Percentiles rank a stretch among this genome's conserved stretches.
Conservation (phyloP, 2,329 filamentous ascomycete species). For the Albophoma yamanashiensis region DNA sequence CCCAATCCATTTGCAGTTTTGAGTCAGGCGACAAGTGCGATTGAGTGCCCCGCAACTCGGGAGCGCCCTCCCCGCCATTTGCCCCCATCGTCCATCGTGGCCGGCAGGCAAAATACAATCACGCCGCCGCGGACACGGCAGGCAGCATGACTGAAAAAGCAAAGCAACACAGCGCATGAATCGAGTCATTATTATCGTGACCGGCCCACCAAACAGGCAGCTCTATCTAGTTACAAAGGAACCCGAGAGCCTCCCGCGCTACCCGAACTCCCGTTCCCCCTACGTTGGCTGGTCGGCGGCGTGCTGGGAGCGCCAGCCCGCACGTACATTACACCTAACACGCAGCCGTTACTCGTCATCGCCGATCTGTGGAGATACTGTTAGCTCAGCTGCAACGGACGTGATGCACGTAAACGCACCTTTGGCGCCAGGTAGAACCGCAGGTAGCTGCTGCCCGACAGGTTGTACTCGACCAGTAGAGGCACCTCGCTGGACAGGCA, state of each 20-base stretch:
- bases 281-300: not conserved
- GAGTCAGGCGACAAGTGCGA: not conserved
- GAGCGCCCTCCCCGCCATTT: not conserved
- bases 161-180: not conserved
- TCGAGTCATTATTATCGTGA: slow-evolving; percentile 5
- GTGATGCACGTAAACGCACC: slow-evolving; percentile 40
- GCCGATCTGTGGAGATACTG: slow-evolving; percentile 18
- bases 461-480: slow-evolving; percentile 82
- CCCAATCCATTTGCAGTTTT: not conserved
- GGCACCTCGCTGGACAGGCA: slow-evolving; percentile 95
- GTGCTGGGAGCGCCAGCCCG: slow-evolving; percentile 1
- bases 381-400: not conserved
- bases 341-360: slow-evolving; percentile 24
- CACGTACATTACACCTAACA: slow-evolving; percentile 2
- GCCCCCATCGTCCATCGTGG: not conserved
- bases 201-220: not conserved
- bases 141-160: not conserved
- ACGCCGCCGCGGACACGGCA: no score
- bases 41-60: not conserved
- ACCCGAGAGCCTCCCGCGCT: not conserved
- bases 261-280: not conserved
- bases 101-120: no score
- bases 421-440: slow-evolving; percentile 98
- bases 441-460: slow-evolving; percentile 76
- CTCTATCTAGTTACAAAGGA: not conserved